Percentiles rank a stretch among this genome's conserved stretches.
Conservation (phyloP, 1,139 yeast genomes). For the Candida pseudoviswanathii region DNA sequence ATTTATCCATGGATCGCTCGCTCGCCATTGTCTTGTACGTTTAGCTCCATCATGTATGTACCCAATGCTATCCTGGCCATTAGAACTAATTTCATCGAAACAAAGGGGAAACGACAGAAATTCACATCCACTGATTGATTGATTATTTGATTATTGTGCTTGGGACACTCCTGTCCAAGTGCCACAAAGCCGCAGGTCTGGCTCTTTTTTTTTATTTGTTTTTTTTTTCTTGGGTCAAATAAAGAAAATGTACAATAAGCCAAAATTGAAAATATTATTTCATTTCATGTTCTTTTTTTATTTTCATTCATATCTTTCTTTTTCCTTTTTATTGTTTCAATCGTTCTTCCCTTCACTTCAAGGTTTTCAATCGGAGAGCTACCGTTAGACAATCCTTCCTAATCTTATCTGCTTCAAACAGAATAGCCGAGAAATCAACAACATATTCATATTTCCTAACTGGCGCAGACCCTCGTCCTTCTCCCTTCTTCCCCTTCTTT, state of each 20-base stretch:
- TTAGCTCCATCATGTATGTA: too few species aligned
- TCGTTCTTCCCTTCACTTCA: not conserved
- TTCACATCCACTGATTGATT: too few species aligned
- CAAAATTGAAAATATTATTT: not conserved
- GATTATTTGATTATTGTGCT: not conserved
- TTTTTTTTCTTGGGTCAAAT: not conserved
- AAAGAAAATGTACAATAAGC: constrained; percentile 1
- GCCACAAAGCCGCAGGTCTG: not conserved
- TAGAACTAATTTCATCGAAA: too few species aligned
- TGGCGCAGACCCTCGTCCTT: too few species aligned
- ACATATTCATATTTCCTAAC: too few species aligned
- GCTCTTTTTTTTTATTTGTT: not conserved
- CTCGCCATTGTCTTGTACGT: too few species aligned
- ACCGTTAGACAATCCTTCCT: too few species aligned
- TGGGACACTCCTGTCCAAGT: not conserved
- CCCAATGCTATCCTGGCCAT: too few species aligned
- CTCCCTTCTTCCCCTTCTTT: not conserved
- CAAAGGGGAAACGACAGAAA: too few species aligned
- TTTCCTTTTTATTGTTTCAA: not conserved
- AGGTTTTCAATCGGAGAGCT: not conserved
- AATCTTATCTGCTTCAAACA: too few species aligned
- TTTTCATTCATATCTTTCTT: not conserved
- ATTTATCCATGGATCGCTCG: too few species aligned
- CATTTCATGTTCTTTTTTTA: not conserved
- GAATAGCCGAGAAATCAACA: too few species aligned